Base-by-base conservation (phyloP, 768 basidiomycete species). In the Tylopilus sp. region DNA sequence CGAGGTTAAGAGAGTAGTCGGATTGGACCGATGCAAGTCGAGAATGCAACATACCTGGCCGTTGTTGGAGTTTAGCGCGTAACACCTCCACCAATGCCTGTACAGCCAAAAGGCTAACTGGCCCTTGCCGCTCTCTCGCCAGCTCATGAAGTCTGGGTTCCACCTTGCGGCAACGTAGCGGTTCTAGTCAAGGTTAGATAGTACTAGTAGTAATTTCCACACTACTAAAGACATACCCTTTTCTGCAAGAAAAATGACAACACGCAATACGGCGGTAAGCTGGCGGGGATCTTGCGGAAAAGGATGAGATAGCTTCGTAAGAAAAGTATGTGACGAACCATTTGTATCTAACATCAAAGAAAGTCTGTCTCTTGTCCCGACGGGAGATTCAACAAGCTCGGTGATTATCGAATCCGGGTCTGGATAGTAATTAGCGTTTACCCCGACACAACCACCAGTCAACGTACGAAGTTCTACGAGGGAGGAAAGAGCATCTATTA, bases 81-180 rank as follows among this genome's bases (percentile, higher is more conserved):
- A 57, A 56, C 22, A 64, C 24, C 17, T 53, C 56, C 19, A 64
- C 54, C 1, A 64, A 52, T 14, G 53, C 62, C 21, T 64, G 59
- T 11, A 63, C 63, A 28, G 62, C 63, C 29, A 61, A 43, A 31
- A 61, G 17, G 34, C 62, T 58, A 14, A 56, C 55, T 16, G 54
- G 54, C 8, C 52, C 44, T n/a, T 45, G 38, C 19, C 36, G 44
- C 28, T 29, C n/a, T 31, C 17, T 52, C 37, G 51, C 51, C 36
- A 52, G 6, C 13, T 45, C 36, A n/a, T 45, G 51, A 25, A 52
- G 51, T 37, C 51, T 52, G 17, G 44, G 29, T 38, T 52, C 44
- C 28, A 31, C 44, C 36, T 24, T 14, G 29, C 26, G 28, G 21
- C 51, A 52, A 30, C n/a, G 36, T 25, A 31, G 29, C 17, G 51